A percentile compares a stretch with the other conserved stretches of the same genome.
phyloP scores from a whole-genome alignment of 768 basidiomycete species.

The Suillus tomentosus region DNA sequence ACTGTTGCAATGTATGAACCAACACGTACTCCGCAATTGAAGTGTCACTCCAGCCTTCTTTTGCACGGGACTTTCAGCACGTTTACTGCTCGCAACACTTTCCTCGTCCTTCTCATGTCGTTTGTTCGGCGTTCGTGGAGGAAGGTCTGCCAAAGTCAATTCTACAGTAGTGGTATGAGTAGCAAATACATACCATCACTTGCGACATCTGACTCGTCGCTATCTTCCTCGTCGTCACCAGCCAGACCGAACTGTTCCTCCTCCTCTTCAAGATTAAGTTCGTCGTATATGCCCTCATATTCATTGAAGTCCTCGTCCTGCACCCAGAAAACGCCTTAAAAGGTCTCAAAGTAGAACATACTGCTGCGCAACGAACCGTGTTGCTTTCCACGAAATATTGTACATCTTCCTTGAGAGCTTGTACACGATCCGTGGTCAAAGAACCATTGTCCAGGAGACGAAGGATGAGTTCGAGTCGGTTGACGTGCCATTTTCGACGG shows the following conservation, averaged over 20 bases:
- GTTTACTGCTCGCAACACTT: constrained; percentile 66
- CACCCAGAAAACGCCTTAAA: constrained; percentile 23
- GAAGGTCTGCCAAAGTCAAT: constrained; percentile 48
- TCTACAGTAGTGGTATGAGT: neutral
- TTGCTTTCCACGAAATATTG: constrained; percentile 96
- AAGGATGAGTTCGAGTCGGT: constrained; percentile 88
- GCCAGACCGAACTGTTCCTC: constrained; percentile 89
- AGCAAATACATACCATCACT: constrained; percentile 61
- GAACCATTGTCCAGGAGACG: constrained; percentile 94
- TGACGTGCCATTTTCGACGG: constrained; percentile 93
- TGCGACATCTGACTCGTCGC: constrained; percentile 72
- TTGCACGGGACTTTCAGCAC: constrained; percentile 74
- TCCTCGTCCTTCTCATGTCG: constrained; percentile 77
- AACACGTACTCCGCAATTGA: constrained; percentile 70
- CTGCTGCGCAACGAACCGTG: constrained; percentile 59
- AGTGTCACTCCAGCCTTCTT: constrained; percentile 72
- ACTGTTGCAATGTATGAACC: constrained; percentile 2
- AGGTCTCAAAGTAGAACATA: constrained; percentile 13
- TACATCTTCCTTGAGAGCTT: constrained; percentile 89
- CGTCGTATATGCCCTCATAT: constrained; percentile 96
- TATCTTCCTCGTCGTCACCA: constrained; percentile 75
- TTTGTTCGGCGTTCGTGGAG: constrained; percentile 66
- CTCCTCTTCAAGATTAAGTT: constrained; percentile 95
- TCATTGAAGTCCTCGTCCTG: constrained; percentile 98
- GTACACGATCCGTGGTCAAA: constrained; percentile 77